Evolutionary conservation across 768 basidiomycete species (phyloP).

Genomic region (Cytidiella melzeri): DNA sequence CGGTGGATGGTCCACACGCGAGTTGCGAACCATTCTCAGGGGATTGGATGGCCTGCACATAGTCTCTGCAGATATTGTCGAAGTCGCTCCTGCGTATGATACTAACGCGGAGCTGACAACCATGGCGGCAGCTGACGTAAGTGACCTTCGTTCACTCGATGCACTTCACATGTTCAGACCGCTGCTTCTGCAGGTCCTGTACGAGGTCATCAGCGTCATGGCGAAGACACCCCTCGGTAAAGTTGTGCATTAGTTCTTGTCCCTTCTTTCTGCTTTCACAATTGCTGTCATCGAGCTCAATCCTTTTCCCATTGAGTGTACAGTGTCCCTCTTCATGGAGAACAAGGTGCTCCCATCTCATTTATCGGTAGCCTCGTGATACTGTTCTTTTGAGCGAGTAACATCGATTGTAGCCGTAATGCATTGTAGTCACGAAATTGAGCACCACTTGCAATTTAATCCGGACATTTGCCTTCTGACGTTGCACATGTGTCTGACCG

Average conservation of each 20-base stretch:
- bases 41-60: slow-evolving; percentile 72
- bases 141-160: slow-evolving; percentile 22
- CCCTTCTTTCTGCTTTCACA: too few species aligned
- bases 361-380: too few species aligned
- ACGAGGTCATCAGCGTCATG: slow-evolving; percentile 74
- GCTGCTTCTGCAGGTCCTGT: slow-evolving; percentile 48
- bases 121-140: slow-evolving; percentile 56
- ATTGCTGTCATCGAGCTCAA: too few species aligned
- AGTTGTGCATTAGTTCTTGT: slow-evolving; percentile 13
- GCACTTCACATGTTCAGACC: slow-evolving; percentile 26
- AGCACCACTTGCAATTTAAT: too few species aligned
- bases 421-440: too few species aligned
- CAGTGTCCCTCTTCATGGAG: too few species aligned
- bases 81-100: slow-evolving; percentile 81
- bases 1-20: slow-evolving; percentile 80
- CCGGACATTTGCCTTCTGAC: too few species aligned
- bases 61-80: slow-evolving; percentile 79
- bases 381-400: too few species aligned
- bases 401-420: too few species aligned
- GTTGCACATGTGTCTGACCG: too few species aligned
- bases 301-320: too few species aligned
- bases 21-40: slow-evolving; percentile 68
- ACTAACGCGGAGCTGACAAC: slow-evolving; percentile 57
- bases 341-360: too few species aligned
- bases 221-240: slow-evolving; percentile 74